These are phyloP conservation scores for Cladosporium sp. DNA, from an alignment of 2,329 filamentous ascomycete genomes.

Conservation along the genomic window DNA sequence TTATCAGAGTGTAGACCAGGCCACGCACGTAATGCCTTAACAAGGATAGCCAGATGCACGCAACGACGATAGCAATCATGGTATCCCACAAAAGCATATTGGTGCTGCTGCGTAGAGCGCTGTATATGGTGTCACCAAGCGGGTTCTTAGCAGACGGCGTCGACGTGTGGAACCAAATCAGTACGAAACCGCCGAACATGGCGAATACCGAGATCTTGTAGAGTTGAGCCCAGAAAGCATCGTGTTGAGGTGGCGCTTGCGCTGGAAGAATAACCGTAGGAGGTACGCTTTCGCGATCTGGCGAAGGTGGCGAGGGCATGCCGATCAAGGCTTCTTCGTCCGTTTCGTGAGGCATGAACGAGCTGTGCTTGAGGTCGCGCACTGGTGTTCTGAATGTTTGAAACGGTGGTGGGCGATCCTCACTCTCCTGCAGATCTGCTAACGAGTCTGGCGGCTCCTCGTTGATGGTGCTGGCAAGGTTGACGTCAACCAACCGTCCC, in stretches of 20 bases:
- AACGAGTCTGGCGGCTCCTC: slow-evolving; percentile 44
- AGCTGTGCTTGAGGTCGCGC: slow-evolving; percentile 42
- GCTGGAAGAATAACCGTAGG: slow-evolving; percentile 60
- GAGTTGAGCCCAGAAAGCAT: slow-evolving; percentile 87
- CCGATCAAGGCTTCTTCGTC: slow-evolving; percentile 53
- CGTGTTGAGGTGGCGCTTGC: slow-evolving; percentile 75
- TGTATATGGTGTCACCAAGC: slow-evolving; percentile 92
- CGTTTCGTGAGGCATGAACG: slow-evolving; percentile 54
- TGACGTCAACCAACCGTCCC: slow-evolving; percentile 78
- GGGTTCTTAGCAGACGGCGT: slow-evolving; percentile 67
- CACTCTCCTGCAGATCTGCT: slow-evolving; percentile 36
- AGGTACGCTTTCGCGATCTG: slow-evolving; percentile 57
- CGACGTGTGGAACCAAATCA: slow-evolving; percentile 87
- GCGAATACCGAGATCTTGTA: slow-evolving; percentile 83
- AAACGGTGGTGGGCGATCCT: slow-evolving; percentile 56
- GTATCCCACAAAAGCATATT: slow-evolving; percentile 90
- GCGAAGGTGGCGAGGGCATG: slow-evolving; percentile 48
- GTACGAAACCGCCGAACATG: slow-evolving; percentile 82
- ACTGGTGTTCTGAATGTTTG: slow-evolving; percentile 56
- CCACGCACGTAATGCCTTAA: slow-evolving; percentile 83
- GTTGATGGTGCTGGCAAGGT: slow-evolving; percentile 68
- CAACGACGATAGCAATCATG: slow-evolving; percentile 82
- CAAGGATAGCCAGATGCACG: slow-evolving; percentile 85
- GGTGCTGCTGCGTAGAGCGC: slow-evolving; percentile 80
- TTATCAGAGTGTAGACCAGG: slow-evolving; percentile 76